phyloP scores from a whole-genome alignment of 2,329 filamentous ascomycete genomes.

The Cercospora berteroae region DNA sequence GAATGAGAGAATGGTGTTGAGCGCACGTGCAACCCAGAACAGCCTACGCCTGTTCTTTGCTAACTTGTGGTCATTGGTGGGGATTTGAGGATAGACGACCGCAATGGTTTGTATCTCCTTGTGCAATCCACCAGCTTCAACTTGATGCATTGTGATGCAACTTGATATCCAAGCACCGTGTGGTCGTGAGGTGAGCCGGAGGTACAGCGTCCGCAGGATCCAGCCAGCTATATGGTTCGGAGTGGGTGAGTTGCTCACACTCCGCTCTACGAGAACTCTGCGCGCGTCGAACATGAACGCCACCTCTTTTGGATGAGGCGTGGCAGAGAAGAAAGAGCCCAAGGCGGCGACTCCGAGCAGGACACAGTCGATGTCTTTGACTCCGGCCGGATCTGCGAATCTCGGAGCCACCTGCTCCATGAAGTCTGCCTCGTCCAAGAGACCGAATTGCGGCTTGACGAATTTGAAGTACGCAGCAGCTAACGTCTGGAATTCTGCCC shows the following conservation, averaged over 20 bases:
- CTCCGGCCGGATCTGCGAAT: constrained; percentile 29
- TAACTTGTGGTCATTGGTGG: constrained; percentile 34
- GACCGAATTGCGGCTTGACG: constrained; percentile 54
- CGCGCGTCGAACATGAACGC: constrained; percentile 50
- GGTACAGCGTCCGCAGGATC: constrained; percentile 55
- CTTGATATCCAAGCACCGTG: constrained; percentile 59
- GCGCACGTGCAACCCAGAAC: constrained; percentile 55
- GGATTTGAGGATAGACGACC: constrained; percentile 34
- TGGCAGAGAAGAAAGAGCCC: constrained; percentile 53
- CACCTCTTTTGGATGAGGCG: constrained; percentile 45
- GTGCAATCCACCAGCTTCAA: constrained; percentile 54
- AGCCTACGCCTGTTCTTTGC: constrained; percentile 33
- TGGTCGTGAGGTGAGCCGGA: constrained; percentile 54
- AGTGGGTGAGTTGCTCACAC: constrained; percentile 32
- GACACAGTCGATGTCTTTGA: constrained; percentile 48
- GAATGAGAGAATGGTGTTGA: constrained; percentile 60
- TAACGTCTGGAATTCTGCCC: constrained; percentile 34
- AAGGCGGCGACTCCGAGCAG: constrained; percentile 57
- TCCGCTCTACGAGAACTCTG: constrained; percentile 40
- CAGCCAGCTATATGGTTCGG: constrained; percentile 48
- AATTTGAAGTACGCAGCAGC: constrained; percentile 52
- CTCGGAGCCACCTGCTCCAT: constrained; percentile 32
- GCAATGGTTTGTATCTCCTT: constrained; percentile 42
- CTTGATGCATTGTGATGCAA: constrained; percentile 58
- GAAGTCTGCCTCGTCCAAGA: constrained; percentile 42